Base-by-base conservation (phyloP, 2,329 filamentous ascomycete species). In the Fulvia fulva region DNA sequence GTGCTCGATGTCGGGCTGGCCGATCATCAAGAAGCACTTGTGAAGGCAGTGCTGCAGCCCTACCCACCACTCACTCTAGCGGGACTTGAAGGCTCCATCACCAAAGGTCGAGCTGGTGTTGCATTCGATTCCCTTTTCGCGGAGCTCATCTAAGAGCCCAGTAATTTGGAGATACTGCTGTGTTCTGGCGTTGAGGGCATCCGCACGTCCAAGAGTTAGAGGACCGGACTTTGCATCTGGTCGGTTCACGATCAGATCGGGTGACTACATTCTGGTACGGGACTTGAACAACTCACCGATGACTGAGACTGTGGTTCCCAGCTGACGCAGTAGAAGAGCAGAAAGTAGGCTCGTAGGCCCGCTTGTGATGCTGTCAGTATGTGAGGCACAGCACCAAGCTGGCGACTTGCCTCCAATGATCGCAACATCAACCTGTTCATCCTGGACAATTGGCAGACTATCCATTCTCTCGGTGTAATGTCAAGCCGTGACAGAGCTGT, bases 1-100 rank as follows among this genome's bases (percentile, higher is more conserved):
- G 16, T 52, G 44, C 30, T 59, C 57, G 14, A 59, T 34, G n/a
- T 59, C 52, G 11, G 57, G 57, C 23, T 59, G 51, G 2, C 57
- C 57, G 2, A 59, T 59, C 51, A 59, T 59, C 1, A 59, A 45
- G 47, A 59, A 59, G 19, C 49, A 34, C 53, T 58, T 58, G 43
- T 58, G 56, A 8, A 53, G 30, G 44, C 56, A 58, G 51, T 58
- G 56, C 56, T 58, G n/a, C 3, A 58, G 50, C 11, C 56, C 44
- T 12, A 43, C 53, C 56, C 51, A 58, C 56, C 56, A 58, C 11
- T 53, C 37, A 19, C 41, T 50, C 34, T 58, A 44, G 23, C 56
- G 56, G 9, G 56, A 54, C 45, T 50, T 58, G 28, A 53, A 58
- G 19, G 19, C 43, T 8, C 56, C 51, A 51, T 50, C 51, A 34